Conservation (phyloP, 306 rosid genomes). For the Medicago arabica region DNA sequence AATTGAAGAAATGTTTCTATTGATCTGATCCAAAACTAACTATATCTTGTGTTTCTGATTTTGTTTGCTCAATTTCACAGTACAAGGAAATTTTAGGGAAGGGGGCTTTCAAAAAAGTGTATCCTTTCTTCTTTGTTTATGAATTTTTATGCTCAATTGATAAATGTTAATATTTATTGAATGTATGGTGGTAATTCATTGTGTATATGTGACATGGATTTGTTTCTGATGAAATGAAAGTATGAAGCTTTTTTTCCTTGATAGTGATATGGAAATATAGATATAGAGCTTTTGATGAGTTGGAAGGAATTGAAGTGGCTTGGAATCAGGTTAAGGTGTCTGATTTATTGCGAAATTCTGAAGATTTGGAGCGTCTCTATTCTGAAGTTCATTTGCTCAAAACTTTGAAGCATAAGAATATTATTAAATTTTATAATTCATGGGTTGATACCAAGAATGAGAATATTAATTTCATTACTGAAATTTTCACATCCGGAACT, state of each 20-base stretch:
- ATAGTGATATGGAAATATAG: constrained; percentile 57
- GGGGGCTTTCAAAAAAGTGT: constrained; percentile 99
- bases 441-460: constrained; percentile 85
- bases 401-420: constrained; percentile 95
- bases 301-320: constrained; percentile 98
- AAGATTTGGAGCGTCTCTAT: constrained; percentile 87
- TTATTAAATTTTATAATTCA: constrained; percentile 85
- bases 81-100: constrained; percentile 89
- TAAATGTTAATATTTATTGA: constrained; percentile 1
- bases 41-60: constrained; percentile 22
- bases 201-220: no score
- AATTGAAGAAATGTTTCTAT: neutral
- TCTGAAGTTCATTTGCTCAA: constrained; percentile 94
- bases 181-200: no score
- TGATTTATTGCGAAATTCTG: constrained; percentile 80
- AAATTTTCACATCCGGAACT: constrained; percentile 93
- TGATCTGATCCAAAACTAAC: constrained; percentile 34
- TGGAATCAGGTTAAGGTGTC: constrained; percentile 97
- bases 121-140: constrained; percentile 59
- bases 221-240: neutral
- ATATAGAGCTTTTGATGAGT: constrained; percentile 95
- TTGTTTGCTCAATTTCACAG: constrained; percentile 56
- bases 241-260: constrained; percentile 54
- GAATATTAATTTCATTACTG: constrained; percentile 90
- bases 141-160: neutral